Base-by-base conservation (phyloP, 352 stramenopile genomes). In the Phytophthora idaei region DNA sequence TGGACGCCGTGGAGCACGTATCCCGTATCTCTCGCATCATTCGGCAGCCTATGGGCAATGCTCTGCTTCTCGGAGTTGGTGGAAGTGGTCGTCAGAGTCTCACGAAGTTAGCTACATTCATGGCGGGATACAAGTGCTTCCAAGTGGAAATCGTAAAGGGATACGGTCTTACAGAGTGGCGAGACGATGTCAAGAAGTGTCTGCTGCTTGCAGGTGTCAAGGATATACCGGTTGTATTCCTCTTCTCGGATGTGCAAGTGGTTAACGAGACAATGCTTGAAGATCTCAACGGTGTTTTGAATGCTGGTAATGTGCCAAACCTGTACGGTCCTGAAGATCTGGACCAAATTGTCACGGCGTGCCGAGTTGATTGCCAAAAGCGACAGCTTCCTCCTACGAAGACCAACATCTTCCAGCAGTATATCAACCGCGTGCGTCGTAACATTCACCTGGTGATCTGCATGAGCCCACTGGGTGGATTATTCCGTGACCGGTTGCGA, bases 61-160 rank as follows among this genome's bases (percentile, higher is more conserved):
- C 89, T 1, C 64, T 98, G 0, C 74, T 98, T 41, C 75, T 98
- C 4, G 95, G 95, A 7, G 93, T 98, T 2, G 95, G 95, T 28
- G 95, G 95, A 5, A 97, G 88, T 64, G 95, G 95, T 5, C 86
- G 95, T 5, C 95, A 98, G 65, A 97, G 83, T 64, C 73, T 98
- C 11, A 98, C 93, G 0, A 93, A 96, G 25, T 77, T 98, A 1
- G 92, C 95, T 9, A 92, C 90, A 0, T 98, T 97, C 54, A 98
- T 98, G 84, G 91, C 92, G 3, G 91, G 91, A 0, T 98, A 97
- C 73, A 88, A 94, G 32, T 89, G 96, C 12, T 98, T 97, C 46
- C 94, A 98, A 67, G 90, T 98, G n/a, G 95, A 98, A 67, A 98
- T 98, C 60, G 80, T 94, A 4, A 98, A 98, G 58, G 92, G 90